phyloP scores from a whole-genome alignment of 164 flowering plant genomes.

The Vitis rotundifolia region DNA sequence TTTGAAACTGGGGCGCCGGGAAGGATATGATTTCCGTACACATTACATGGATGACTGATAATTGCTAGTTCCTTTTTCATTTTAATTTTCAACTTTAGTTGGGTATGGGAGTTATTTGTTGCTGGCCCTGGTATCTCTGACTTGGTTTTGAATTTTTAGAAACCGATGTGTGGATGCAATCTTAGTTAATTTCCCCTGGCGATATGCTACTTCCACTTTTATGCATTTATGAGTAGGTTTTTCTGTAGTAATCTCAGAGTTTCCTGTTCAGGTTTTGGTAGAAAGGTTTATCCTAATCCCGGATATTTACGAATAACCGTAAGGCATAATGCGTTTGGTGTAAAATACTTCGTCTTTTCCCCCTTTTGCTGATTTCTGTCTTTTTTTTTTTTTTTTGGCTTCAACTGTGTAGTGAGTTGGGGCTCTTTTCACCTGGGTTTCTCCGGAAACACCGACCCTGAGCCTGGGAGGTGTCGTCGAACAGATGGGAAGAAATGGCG shows the following conservation, averaged over 20 bases:
- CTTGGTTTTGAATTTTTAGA: background rate
- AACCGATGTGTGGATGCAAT: background rate
- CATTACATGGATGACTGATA: background rate
- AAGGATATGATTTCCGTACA: background rate
- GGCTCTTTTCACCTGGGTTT: constrained; percentile 32
- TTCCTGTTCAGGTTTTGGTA: constrained; percentile 6
- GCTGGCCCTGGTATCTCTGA: background rate
- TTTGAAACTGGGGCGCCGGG: no score
- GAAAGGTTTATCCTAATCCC: background rate
- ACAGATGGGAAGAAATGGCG: constrained; percentile 55
- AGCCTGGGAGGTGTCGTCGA: constrained; percentile 43
- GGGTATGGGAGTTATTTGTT: background rate
- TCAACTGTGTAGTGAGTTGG: constrained; percentile 25
- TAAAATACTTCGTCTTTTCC: background rate
- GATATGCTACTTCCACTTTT: background rate
- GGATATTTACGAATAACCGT: constrained; percentile 3
- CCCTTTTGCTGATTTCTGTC: background rate
- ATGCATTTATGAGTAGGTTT: background rate
- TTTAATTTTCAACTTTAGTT: background rate
- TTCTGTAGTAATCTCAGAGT: background rate
- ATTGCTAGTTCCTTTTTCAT: background rate
- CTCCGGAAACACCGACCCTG: constrained; percentile 32
- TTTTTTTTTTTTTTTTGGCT: background rate
- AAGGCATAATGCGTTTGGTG: constrained; percentile 9
- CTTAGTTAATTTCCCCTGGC: background rate